phyloP scores from a whole-genome alignment of 2,329 filamentous ascomycete species.

The Colletotrichum phormii region DNA sequence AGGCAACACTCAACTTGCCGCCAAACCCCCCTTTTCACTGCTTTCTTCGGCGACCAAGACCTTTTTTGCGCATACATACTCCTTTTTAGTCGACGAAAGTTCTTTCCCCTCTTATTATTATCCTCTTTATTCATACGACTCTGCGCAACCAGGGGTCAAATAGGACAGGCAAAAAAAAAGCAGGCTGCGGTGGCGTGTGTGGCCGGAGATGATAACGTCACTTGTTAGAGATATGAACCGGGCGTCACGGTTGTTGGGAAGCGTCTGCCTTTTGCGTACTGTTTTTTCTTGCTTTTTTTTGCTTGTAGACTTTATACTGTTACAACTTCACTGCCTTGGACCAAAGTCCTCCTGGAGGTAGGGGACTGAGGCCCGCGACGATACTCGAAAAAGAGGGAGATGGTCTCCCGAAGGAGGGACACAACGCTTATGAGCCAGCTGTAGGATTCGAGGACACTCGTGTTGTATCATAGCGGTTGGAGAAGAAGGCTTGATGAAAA shows the following conservation, averaged over 20 bases:
- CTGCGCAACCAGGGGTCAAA: slow-evolving; percentile 29
- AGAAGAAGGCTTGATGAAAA: slow-evolving; percentile 36
- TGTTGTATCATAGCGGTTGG: slow-evolving; percentile 38
- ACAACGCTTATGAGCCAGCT: slow-evolving; percentile 27
- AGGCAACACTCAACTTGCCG: slow-evolving; percentile 14
- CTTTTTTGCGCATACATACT: slow-evolving; percentile 36
- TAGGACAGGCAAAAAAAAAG: slow-evolving; percentile 31
- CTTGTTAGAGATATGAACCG: slow-evolving; percentile 37
- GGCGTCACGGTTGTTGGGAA: slow-evolving; percentile 36
- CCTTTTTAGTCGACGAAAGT: slow-evolving; percentile 37
- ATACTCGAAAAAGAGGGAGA: slow-evolving; percentile 11
- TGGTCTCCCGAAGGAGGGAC: slow-evolving; percentile 12
- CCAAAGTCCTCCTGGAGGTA: slow-evolving; percentile 14
- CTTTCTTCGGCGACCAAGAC: slow-evolving; percentile 36
- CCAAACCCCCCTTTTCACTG: slow-evolving; percentile 36
- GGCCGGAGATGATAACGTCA: slow-evolving; percentile 32
- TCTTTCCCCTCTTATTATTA: slow-evolving; percentile 21
- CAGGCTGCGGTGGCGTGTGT: slow-evolving; percentile 29
- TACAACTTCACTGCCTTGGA: slow-evolving; percentile 32
- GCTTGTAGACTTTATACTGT: slow-evolving; percentile 37
- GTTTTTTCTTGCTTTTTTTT: slow-evolving; percentile 1
- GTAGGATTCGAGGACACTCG: slow-evolving; percentile 36
- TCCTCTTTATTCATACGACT: slow-evolving; percentile 23
- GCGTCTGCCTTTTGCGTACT: slow-evolving; percentile 33
- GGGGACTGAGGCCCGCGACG: slow-evolving; percentile 20